These are phyloP conservation scores for Crotalaria pallida DNA, from an alignment of 306 rosid species.

Conservation along the genomic window DNA sequence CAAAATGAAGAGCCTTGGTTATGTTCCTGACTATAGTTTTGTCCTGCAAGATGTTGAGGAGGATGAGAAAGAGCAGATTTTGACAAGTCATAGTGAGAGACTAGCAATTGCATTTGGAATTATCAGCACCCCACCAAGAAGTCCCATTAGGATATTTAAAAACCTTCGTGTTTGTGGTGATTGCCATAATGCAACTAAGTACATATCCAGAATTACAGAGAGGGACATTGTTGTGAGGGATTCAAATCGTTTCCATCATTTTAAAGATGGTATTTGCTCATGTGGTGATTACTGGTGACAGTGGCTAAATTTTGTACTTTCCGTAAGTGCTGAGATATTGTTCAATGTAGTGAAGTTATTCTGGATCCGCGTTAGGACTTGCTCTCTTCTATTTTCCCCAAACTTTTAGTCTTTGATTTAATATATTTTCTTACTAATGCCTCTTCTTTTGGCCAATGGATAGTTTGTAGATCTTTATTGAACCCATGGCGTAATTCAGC, in stretches of 20 bases:
- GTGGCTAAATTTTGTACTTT: not conserved
- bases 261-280: constrained; percentile 35
- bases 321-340: not conserved
- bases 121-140: constrained; percentile 39
- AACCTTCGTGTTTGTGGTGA: constrained; percentile 40
- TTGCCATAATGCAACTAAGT: constrained; percentile 35
- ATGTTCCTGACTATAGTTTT: constrained; percentile 46
- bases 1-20: constrained; percentile 42
- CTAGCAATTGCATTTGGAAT: constrained; percentile 47
- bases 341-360: constrained; percentile 18
- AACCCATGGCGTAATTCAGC: constrained; percentile 99
- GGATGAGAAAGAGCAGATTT: constrained; percentile 46
- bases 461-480: constrained; percentile 68
- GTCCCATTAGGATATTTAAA: constrained; percentile 33
- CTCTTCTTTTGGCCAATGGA: constrained; percentile 23
- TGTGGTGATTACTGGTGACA: constrained; percentile 39
- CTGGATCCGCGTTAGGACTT: constrained; percentile 5
- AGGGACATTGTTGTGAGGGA: constrained; percentile 35
- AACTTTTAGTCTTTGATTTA: constrained; percentile 1
- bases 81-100: constrained; percentile 44
- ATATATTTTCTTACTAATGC: constrained; percentile 7
- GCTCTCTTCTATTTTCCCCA: not conserved
- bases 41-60: constrained; percentile 47
- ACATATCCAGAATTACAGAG: constrained; percentile 34
- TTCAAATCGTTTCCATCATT: constrained; percentile 38